A percentile compares a stretch with the other conserved stretches of the same genome.
Conservation (phyloP, 1,139 yeast genomes). For the Candida freyschussii region DNA sequence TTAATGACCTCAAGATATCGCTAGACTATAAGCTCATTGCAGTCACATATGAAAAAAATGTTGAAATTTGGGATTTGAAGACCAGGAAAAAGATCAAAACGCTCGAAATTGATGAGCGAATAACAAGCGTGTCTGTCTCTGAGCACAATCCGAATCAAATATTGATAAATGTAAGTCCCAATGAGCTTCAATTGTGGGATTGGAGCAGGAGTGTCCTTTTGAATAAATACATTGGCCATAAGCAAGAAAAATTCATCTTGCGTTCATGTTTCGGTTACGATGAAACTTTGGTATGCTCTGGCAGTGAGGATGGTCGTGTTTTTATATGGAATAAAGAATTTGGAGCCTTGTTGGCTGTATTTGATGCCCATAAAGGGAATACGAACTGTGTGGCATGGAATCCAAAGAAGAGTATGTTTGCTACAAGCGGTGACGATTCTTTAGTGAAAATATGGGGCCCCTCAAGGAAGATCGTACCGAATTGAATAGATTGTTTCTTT, state of each 20-base stretch:
- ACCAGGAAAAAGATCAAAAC: constrained; percentile 30
- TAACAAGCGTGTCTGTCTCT: constrained; percentile 46
- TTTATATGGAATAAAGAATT: constrained; percentile 78
- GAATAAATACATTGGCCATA: constrained; percentile 66
- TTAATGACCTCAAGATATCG: constrained; percentile 67
- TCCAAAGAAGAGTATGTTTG: constrained; percentile 51
- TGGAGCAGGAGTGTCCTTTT: constrained; percentile 43
- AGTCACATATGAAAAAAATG: constrained; percentile 55
- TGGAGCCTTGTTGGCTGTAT: constrained; percentile 61
- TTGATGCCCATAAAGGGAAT: constrained; percentile 62
- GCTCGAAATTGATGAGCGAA: constrained; percentile 36
- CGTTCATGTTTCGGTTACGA: constrained; percentile 74
- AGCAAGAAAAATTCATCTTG: constrained; percentile 64
- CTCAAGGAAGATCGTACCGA: no score
- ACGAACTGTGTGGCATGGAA: constrained; percentile 82
- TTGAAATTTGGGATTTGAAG: constrained; percentile 46
- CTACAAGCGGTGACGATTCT: constrained; percentile 83
- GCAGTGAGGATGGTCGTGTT: constrained; percentile 77
- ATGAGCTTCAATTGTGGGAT: constrained; percentile 80
- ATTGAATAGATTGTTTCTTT: no score
- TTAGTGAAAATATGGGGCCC: constrained; percentile 62
- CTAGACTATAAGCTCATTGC: constrained; percentile 63
- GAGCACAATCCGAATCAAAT: constrained; percentile 39
- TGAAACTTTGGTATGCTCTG: constrained; percentile 71
- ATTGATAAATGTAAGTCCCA: constrained; percentile 66